Base-by-base conservation (phyloP, 331 rosid species). In the Quercus phellos region DNA sequence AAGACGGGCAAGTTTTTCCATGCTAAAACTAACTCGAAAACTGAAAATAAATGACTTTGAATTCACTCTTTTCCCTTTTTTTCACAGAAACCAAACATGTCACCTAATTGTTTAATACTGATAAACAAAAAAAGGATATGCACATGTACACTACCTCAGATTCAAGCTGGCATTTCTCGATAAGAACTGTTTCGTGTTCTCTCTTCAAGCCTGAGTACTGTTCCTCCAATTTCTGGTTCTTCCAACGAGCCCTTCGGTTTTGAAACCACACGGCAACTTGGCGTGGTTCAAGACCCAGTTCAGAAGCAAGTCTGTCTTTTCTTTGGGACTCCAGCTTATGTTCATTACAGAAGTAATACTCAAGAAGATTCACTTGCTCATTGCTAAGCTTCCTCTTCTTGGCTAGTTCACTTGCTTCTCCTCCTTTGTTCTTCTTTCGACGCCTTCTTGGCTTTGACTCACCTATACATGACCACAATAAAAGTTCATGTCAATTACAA, bases 251-350 rank as follows among this genome's bases (percentile, higher is more conserved):
- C 77, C 98, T 83, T 14, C 99, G 87, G 79, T 95, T 95, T 63
- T 95, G 99, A 22, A 95, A 95, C 99, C 99, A 95, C 5, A 95
- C 96, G 0, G 99, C 96, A 2, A 95, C 99, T 60, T 93, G 98
- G 3, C 99, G 87, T 0, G 99, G 96, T 71, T 95, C 99, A 22
- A 95, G 86, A 18, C 98, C 94, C 5, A 95, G 90, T 26, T 95
- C 98, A 27, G 89, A 58, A 18, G 99, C 99, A 1, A 95, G 79
- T 68, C 70, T 73, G 78, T 95, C 92, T 68, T 95, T 95, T 66
- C 96, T 87, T 38, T 93, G 93, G 0, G 97, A 91, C 77, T 91
- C 99, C 26, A 95, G 77, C 56, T 95, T 95, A 53, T 93, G 99
- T 32, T 95, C 97, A 50, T 61, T 86, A 0, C 92, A 92, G 10